Base-by-base conservation (phyloP, 768 basidiomycete species). In the Coprinellus micaceus region DNA sequence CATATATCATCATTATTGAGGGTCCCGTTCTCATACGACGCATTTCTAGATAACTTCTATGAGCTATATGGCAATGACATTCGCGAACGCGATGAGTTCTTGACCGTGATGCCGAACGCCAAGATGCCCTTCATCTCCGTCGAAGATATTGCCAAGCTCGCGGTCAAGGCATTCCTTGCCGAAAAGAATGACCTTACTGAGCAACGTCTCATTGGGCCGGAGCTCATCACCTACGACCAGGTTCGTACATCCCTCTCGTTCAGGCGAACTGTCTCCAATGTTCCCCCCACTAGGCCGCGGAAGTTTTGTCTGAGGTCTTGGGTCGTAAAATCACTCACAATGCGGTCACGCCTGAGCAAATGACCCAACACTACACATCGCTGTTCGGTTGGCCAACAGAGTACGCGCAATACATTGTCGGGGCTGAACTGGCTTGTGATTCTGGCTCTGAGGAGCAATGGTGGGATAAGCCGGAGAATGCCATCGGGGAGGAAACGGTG, bases 101-200 rank as follows among this genome's bases (percentile, higher is more conserved):
- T 59, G 13, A 58, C 62, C 10, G 64, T 62, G 0, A 33, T 65
- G 12, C 54, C 54, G 19, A 64, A 66, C 26, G 67, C 65, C 5
- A 44, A 56, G 10, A 17, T 66, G 11, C 60, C 64, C 6, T 64
- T 53, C 22, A 60, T 70, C 22, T 62, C 67, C 9, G 58, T 60
- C 2, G 63, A 66, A 10, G 67, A 68, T 33, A 69, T 69, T 30
- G 68, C 65, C 17, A 53, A 62, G n/a, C 57, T 60, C 2, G 67
- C 64, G 1, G 56, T 61, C 54, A 57, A 63, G 13, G 66, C 64
- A 11, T 60, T 71, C 2, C 57, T 61, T 4, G 58, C 59, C n/a
- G 61, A 64, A 11, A 58, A 61, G 37, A 63, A 60, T 47, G 57
- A 60, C 17, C 52, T 60, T 19, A 53, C 49, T 11, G 60, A 64